Percentiles rank a stretch among this genome's conserved stretches.
Evolutionary conservation across 495 filamentous ascomycete genomes (phyloP).

Genomic region (Saxophila tyrrhenica): DNA sequence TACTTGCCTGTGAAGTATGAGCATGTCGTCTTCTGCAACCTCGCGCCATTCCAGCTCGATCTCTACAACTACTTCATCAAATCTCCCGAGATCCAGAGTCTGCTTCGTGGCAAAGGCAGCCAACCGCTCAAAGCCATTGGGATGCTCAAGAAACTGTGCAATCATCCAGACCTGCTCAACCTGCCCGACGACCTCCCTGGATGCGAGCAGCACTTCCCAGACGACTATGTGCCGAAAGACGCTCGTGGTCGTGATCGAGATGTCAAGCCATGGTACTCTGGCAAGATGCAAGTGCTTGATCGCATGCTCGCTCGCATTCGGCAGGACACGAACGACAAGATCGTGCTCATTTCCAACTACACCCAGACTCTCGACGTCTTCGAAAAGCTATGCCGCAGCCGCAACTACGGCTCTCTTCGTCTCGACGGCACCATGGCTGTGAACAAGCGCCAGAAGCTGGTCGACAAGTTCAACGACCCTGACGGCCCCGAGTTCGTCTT

Average conservation of each 20-base stretch:
- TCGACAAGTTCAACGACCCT: constrained; percentile 97
- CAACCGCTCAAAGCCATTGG: constrained; percentile 95
- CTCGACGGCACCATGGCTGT: constrained; percentile 97
- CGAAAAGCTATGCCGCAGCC: constrained; percentile 74
- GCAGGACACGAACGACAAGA: constrained; percentile 96
- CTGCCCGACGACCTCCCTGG: constrained; percentile 78
- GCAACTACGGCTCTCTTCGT: constrained; percentile 73
- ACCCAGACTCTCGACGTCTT: constrained; percentile 95
- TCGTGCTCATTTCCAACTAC: constrained; percentile 97
- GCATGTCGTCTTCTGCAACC: constrained; percentile 98
- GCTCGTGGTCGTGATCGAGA: constrained; percentile 81
- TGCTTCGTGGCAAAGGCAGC: constrained; percentile 88
- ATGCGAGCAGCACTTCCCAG: constrained; percentile 69
- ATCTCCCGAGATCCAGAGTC: constrained; percentile 84
- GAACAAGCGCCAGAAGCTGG: constrained; percentile 89
- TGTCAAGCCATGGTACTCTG: constrained; percentile 89
- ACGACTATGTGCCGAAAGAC: constrained; percentile 83
- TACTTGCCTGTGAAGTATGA: constrained; percentile 99
- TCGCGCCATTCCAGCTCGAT: constrained; percentile 81
- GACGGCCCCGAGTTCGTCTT: constrained; percentile 88
- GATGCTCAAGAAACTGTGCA: constrained; percentile 95
- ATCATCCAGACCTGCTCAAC: constrained; percentile 89
- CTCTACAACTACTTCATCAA: constrained; percentile 96
- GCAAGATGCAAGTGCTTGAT: constrained; percentile 97
- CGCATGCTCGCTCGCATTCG: constrained; percentile 96